Conservation (phyloP, 495 filamentous ascomycete species). For the Xylaria castorea region DNA sequence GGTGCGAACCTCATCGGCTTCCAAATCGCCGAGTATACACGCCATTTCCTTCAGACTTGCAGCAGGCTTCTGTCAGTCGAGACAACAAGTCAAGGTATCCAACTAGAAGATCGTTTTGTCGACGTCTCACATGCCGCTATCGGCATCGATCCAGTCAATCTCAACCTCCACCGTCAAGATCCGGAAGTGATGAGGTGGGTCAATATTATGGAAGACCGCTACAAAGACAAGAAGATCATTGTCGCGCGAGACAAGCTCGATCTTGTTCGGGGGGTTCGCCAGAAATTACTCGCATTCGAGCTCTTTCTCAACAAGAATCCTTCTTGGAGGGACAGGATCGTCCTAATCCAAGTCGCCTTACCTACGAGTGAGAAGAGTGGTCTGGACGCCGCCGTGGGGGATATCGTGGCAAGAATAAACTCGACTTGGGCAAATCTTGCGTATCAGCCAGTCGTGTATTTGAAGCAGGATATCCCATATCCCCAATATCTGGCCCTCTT, state of each 20-base stretch:
- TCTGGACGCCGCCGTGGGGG: conserved; percentile 83
- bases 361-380: conserved; percentile 80
- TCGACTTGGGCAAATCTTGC: conserved; percentile 84
- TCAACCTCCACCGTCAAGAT: conserved; percentile 74
- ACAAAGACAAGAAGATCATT: conserved; percentile 84
- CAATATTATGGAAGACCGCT: conserved; percentile 75
- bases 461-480: conserved; percentile 92
- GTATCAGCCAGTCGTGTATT: conserved; percentile 90
- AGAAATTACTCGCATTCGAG: conserved; percentile 92
- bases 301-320: conserved; percentile 92
- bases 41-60: conserved; percentile 93
- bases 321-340: conserved; percentile 83
- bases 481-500: conserved; percentile 88
- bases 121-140: conserved; percentile 78
- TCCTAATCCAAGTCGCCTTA: conserved; percentile 90
- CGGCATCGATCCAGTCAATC: conserved; percentile 81
- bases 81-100: conserved; percentile 83
- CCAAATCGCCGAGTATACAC: conserved; percentile 88
- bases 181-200: conserved; percentile 78
- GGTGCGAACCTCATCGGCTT: conserved; percentile 91
- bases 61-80: conserved; percentile 86
- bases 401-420: conserved; percentile 93
- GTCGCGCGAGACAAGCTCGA: conserved; percentile 94
- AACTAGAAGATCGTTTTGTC: conserved; percentile 91
- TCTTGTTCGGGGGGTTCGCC: conserved; percentile 84